Evolutionary conservation across 1,139 yeast genomes (phyloP), one percentile per base, ranked within the genome.

Genomic region (Saccharomycopsis hybrid): DNA sequence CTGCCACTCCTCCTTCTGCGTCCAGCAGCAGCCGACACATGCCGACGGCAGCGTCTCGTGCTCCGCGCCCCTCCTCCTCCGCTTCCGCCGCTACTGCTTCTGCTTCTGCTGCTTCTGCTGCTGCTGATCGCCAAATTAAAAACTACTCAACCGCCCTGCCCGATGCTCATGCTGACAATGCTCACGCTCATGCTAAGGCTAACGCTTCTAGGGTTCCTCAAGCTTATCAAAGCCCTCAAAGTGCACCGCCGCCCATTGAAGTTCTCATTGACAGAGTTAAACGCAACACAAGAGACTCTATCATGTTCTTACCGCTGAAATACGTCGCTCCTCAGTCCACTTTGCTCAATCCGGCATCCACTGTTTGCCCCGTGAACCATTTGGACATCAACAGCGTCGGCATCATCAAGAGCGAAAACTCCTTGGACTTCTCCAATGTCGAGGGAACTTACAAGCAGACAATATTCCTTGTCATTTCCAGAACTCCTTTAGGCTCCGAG

Each of bases 401-500:
- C 32, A 36, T 52, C 13, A 33, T 52, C 35, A 43, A 47, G 29
- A 29, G 43, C 24, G 47, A 32, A 28, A 33, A 35, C 33, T 27
- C 44, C 9, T 36, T 51, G 11, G 43, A 45, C 24, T 47, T 54
- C 28, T 39, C 43, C 18, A 48, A 46, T 35, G 41, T 36, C 18
- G 56, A 54, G 13, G 56, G 56, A n/a, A 27, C 33, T 9, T 54
- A 54, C 44, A 50, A 46, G 33, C 55, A 50, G 46, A 13, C 48
- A 8, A 18, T 43, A 18, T 53, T 49, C 33, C 32, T 53, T 42
- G 42, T 51, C 18, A 57, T 66, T n/a, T 59, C 67, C 7, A 54
- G 71, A 46, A 64, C 69, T 2, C 68, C 70, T 4, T 51, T 67
- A 29, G 47, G 62, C 24, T 53, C 62, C n/a, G 53, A 43, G 5